Evolutionary conservation across 257 asterid genomes (phyloP).

Genomic region (Scutellaria minor): DNA sequence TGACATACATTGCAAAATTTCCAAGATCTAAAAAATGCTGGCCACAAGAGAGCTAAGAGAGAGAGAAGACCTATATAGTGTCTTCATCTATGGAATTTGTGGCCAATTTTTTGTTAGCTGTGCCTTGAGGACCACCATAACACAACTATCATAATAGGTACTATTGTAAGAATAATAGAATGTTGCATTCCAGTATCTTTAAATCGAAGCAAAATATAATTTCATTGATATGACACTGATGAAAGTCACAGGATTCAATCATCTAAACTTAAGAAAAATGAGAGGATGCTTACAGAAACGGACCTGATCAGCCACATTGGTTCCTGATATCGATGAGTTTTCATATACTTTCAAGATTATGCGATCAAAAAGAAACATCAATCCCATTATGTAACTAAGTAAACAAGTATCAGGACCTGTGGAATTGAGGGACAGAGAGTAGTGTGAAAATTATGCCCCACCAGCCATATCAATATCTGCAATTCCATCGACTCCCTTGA

Average conservation of each 20-base stretch:
- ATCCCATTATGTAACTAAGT: constrained; percentile 19
- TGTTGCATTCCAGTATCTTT: constrained; percentile 4
- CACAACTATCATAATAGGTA: constrained; percentile 6
- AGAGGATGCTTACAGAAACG: constrained; percentile 18
- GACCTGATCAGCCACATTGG: constrained; percentile 1
- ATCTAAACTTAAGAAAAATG: constrained; percentile 29
- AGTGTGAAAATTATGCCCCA: constrained; percentile 57
- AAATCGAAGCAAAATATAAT: constrained; percentile 34
- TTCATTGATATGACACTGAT: constrained; percentile 27
- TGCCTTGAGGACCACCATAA: constrained; percentile 28
- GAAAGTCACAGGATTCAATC: constrained; percentile 32
- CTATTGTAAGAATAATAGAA: constrained; percentile 2
- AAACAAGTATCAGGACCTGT: constrained; percentile 27
- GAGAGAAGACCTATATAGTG: constrained; percentile 15
- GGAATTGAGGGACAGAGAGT: neutral
- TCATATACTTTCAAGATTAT: constrained; percentile 17
- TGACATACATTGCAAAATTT: constrained; percentile 20
- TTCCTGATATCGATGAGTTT: constrained; percentile 28
- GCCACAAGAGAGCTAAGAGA: constrained; percentile 19
- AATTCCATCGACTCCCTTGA: constrained; percentile 68
- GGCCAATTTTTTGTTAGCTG: constrained; percentile 30
- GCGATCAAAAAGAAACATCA: constrained; percentile 14
- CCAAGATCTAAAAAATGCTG: constrained; percentile 30
- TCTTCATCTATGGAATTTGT: constrained; percentile 34
- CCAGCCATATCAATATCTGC: constrained; percentile 83